Percentiles rank a stretch among this genome's conserved stretches.
phyloP scores from a whole-genome alignment of 1,284 basidiomycete genomes.

The Austroboletus novae-zelandiae region DNA sequence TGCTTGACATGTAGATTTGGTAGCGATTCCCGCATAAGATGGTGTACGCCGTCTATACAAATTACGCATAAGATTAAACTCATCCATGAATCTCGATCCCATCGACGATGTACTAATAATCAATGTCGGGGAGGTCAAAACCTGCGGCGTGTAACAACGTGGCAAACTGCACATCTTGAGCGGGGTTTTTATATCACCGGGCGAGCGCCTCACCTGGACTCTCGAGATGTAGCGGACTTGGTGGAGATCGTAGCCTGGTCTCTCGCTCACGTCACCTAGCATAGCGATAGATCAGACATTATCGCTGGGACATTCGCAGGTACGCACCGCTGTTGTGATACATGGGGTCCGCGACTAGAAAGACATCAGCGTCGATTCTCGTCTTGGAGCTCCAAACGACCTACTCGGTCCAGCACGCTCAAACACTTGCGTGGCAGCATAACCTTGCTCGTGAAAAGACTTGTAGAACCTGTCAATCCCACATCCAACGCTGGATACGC shows the following conservation, averaged over 20 bases:
- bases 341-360: slow-evolving; percentile 76
- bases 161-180: slow-evolving; percentile 41
- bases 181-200: background rate
- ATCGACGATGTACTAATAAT: background rate
- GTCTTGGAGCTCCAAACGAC: slow-evolving; percentile 15
- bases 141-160: slow-evolving; percentile 52
- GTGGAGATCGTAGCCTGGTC: slow-evolving; percentile 76
- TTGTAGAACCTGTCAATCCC: slow-evolving; percentile 23
- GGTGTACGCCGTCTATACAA: background rate
- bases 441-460: slow-evolving; percentile 81
- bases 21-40: background rate
- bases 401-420: slow-evolving; percentile 77
- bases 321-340: slow-evolving; percentile 74
- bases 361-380: background rate
- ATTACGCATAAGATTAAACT: slow-evolving; percentile 17
- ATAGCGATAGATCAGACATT: background rate
- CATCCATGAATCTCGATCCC: background rate
- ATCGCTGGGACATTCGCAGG: background rate
- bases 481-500: background rate
- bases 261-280: slow-evolving; percentile 70
- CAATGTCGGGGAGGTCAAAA: slow-evolving; percentile 37
- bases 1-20: no score
- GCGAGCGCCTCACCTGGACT: slow-evolving; percentile 61
- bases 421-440: slow-evolving; percentile 78
- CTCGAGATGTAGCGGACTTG: slow-evolving; percentile 81